Evolutionary conservation across 257 asterid species (phyloP), one percentile per base, ranked within the genome.

Genomic region (Thymus quinquecostatus): DNA sequence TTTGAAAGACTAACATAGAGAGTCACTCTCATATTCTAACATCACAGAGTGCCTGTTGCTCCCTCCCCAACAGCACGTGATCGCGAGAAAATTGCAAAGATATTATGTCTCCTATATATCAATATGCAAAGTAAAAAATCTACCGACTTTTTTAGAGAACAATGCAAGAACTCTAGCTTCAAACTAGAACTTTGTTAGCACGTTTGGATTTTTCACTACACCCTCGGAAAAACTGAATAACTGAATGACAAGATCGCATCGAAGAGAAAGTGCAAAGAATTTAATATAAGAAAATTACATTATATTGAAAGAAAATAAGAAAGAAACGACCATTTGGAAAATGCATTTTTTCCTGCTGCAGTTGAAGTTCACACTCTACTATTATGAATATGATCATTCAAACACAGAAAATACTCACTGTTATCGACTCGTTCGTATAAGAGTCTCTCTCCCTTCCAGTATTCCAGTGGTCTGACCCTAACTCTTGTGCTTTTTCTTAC

Each of bases 381-480:
- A 64, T 8, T 53, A 53, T 29, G 57, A 59, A 64, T 38, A 38
- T 38, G 41, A 38, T 38, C 51, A 72, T 48, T 55, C 65, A 66
- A 63, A 32, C 32, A 49, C 38, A 41, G 48, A 57, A 48, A 73
- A 69, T 76, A 84, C 98, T 81, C 78, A 92, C 99, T 85, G 76
- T 83, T 75, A 58, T 85, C 69, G 29, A 86, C 77, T 64, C 96
- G 88, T 48, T 89, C 93, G 76, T 82, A 94, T 66, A 92, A 38
- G 66, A 86, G 73, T 69, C 96, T 83, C 85, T 92, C 98, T 29
- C 98, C 98, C 82, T 83, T 90, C 98, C 98, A 90, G 79, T 71
- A 95, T 67, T 87, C 96, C 70, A 95, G 83, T 69, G 97, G 98
- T 77, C 97, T 92, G 74, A 71, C 83, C 82, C 77, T 89, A 75